Evolutionary conservation across 78 protist species (phyloP), one percentile per base, ranked within the genome.

Genomic region (Dictyostelium brefeldianum): DNA sequence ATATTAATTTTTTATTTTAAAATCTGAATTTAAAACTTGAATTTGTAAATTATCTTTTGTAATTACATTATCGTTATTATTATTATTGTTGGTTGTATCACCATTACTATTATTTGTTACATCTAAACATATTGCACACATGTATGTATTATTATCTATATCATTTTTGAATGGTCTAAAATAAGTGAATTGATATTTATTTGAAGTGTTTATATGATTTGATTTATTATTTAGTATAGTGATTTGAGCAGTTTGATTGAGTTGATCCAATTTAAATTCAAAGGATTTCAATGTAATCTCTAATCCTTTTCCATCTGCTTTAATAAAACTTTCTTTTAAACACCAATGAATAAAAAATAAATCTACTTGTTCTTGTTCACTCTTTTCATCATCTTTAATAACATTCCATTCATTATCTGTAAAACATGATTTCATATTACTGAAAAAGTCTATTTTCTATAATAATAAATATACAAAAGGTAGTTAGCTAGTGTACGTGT

Each of bases 291-390:
- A 50, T 11, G 62, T 54, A 14, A 87, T 57, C 54, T 77, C 65
- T 36, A 87, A 29, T 12, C 92, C 92, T 41, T 54, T 46, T 17
- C 92, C 92, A 64, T 29, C 92, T 14, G 84, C 73, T 64, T 87
- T 87, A 17, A 87, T 47, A 87, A 22, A 87, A 77, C 92, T 87
- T 47, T 87, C 92, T 64, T 87, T 87, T 77, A 87, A 51, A 64
- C 92, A 87, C 92, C 92, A 87, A 62, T 87, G 92, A 27, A 31
- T 77, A 41, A 53, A 87, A 73, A 87, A 87, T 5, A 43, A 11
- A 22, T 22, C 31, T 10, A 29, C 27, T 46, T 41, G 6, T 11
- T 14, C 22, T 11, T 43, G 46, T 15, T 14, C 43, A 17, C 43
- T 20, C 3, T 27, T 15, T 47, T 3, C 7, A 17, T 27, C 25